Evolutionary conservation across 441 rosid genomes (phyloP), one percentile per base, ranked within the genome.

Genomic region (Melastoma candidum): DNA sequence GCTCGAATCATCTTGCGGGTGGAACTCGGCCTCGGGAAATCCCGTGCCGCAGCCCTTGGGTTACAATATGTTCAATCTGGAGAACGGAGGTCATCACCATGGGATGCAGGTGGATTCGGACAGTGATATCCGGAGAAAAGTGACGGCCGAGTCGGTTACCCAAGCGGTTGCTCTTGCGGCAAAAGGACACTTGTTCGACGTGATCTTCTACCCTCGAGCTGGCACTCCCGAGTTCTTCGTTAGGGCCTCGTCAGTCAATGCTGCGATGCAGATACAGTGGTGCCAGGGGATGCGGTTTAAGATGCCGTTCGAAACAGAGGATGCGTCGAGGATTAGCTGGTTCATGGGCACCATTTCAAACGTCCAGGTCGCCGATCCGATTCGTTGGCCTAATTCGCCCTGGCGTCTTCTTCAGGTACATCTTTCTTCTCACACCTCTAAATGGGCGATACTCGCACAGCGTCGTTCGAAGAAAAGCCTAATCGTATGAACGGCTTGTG

Each of bases 271-370:
- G 67, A 81, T 80, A 12, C 88, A 75, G 12, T 93, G 97, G 97
- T 81, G 81, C 69, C 67, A 85, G 0, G 99, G 99, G 51, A 83
- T 89, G 96, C 72, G 96, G 71, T 93, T 93, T 69, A 93, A 93
- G 70, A 93, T 93, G 99, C 75, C 99, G 25, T 89, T 93, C 54
- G 99, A 93, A 71, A 89, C 97, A 0, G 99, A 93, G 61, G 97
- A 93, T 65, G 86, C 96, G 0, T 89, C 97, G 12, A 63, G 97
- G 59, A 86, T 93, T 36, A 93, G 99, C 68, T 93, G 99, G 96
- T 93, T 89, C 68, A 83, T 86, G 96, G 99, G 99, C 39, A 83
- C 93, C 36, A 77, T 84, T 50, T 80, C 99, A 39, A 71, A 76
- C 49, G 99, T 85, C 70, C 87, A 82, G 51, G 85, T 93, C 59